phyloP scores from a whole-genome alignment of 768 basidiomycete species.

The Cystobasidium onofrii region DNA sequence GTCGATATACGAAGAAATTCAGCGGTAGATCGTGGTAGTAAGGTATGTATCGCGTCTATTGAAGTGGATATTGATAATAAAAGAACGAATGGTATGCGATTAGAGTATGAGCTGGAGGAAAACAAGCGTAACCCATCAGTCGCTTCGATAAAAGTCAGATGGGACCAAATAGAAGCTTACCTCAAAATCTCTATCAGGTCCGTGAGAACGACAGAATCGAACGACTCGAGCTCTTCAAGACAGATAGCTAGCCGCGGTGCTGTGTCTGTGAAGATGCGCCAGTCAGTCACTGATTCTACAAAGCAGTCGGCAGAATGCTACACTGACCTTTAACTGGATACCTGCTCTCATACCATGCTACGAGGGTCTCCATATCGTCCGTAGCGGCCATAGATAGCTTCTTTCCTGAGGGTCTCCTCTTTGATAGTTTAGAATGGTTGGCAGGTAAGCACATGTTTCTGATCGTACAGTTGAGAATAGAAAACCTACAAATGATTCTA shows the following conservation, averaged over 20 bases:
- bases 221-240: conserved; percentile 33
- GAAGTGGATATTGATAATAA: conserved; percentile 25
- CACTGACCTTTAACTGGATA: not conserved
- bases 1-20: conserved; percentile 9
- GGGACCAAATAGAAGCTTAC: no score
- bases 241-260: conserved; percentile 4
- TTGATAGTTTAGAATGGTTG: not conserved
- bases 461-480: not conserved
- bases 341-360: conserved; percentile 20
- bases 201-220: conserved; percentile 21
- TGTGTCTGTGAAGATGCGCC: not conserved
- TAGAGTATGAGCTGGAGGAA: not conserved
- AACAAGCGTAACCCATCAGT: no score
- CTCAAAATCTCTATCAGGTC: conserved; percentile 23
- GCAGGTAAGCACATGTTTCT: no score
- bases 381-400: conserved; percentile 14
- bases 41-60: conserved; percentile 9
- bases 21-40: conserved; percentile 12
- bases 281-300: not conserved
- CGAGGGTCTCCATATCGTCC: conserved; percentile 30
- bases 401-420: not conserved
- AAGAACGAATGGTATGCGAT: conserved; percentile 17
- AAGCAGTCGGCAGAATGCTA: not conserved
- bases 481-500: not conserved
- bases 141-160: no score